phyloP scores from a whole-genome alignment of 2,329 filamentous ascomycete species.

The Colletotrichum cordylinicola region DNA sequence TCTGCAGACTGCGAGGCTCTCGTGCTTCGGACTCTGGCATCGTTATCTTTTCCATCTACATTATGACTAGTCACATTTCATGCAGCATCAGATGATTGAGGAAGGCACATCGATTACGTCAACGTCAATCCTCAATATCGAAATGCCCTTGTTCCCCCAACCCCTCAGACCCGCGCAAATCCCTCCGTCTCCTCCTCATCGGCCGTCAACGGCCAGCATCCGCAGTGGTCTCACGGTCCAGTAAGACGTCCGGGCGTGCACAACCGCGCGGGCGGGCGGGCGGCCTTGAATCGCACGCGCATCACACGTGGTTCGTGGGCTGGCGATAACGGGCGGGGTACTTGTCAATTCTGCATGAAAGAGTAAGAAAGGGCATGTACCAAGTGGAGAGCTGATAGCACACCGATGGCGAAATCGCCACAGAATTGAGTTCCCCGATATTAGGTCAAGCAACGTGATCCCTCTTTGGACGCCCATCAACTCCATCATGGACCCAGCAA shows the following conservation, averaged over 20 bases:
- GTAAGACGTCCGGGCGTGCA: neutral
- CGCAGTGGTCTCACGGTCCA: neutral
- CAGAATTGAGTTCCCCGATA: neutral
- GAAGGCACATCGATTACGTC: neutral
- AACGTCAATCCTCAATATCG: neutral
- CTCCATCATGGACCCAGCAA: neutral
- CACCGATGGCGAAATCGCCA: neutral
- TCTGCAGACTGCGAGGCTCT: neutral
- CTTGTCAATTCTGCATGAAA: neutral
- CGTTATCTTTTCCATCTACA: neutral
- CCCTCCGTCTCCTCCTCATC: neutral
- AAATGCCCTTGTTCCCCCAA: neutral
- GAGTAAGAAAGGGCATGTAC: neutral
- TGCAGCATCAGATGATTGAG: neutral
- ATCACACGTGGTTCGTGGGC: neutral
- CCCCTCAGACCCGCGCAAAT: neutral
- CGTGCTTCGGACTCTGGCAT: neutral
- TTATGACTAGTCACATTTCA: neutral
- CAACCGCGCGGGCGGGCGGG: neutral
- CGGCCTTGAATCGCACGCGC: neutral
- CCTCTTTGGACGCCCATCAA: neutral
- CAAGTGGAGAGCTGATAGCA: neutral
- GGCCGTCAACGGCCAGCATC: neutral
- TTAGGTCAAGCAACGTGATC: neutral
- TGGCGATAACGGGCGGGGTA: neutral